Conservation (phyloP, 768 basidiomycete genomes). For the Tricholoma flavovirens region DNA sequence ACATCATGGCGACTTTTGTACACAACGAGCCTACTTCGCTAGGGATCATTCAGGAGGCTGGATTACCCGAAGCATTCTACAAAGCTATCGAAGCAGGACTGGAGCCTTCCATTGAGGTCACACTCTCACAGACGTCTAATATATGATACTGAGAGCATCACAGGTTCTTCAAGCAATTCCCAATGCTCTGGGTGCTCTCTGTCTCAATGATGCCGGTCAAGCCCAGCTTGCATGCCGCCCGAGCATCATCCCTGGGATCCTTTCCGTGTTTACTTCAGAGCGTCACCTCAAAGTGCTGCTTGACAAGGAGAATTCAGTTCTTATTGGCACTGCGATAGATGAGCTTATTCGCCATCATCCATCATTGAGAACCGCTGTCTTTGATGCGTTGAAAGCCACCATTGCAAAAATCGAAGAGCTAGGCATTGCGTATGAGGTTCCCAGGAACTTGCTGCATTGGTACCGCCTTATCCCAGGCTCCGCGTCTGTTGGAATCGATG, state of each 20-base stretch:
- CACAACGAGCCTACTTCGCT: conserved; percentile 98
- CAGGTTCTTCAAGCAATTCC: conserved; percentile 91
- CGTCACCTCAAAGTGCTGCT: conserved; percentile 76
- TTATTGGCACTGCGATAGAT: conserved; percentile 87
- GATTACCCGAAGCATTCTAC: conserved; percentile 87
- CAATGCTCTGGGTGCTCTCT: conserved; percentile 93
- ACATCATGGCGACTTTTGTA: conserved; percentile 93
- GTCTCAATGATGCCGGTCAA: conserved; percentile 87
- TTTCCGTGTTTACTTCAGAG: conserved; percentile 83
- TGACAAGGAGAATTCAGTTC: conserved; percentile 89
- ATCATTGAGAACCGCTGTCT: conserved; percentile 70
- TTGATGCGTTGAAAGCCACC: conserved; percentile 68
- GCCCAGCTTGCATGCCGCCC: conserved; percentile 73
- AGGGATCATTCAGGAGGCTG: conserved; percentile 85
- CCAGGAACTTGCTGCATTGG: conserved; percentile 59
- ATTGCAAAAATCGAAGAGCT: conserved; percentile 70
- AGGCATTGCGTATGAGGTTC: conserved; percentile 53
- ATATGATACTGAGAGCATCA: conserved; percentile 4
- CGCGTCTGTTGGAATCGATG: conserved; percentile 15
- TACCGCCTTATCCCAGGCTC: conserved; percentile 47
- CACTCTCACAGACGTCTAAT: conserved; percentile 6
- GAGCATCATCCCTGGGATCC: conserved; percentile 77
- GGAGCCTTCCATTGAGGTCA: conserved; percentile 84
- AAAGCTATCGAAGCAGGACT: conserved; percentile 76
- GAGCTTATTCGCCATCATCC: conserved; percentile 98